Evolutionary conservation across 345 rosid genomes (phyloP).

Genomic region (Hypericum androsaemum): DNA sequence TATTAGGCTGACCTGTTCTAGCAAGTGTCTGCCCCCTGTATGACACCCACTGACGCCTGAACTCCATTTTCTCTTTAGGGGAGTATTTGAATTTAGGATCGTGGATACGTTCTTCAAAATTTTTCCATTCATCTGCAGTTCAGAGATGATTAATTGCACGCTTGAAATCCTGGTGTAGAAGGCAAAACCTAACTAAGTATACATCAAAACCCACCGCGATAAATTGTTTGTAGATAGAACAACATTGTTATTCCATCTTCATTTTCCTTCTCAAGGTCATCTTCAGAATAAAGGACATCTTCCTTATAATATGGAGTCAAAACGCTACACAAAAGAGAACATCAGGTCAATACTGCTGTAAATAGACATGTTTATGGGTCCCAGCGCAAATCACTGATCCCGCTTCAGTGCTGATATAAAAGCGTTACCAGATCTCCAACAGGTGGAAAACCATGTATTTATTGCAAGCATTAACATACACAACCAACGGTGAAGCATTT

Average conservation of each 20-base stretch:
- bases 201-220: constrained; percentile 58
- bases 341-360: too few relatives aligned
- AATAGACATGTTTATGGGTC: too few relatives aligned
- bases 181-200: constrained; percentile 9
- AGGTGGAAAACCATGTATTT: too few relatives aligned
- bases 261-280: constrained; percentile 68
- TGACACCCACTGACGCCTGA: constrained; percentile 71
- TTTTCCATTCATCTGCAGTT: constrained; percentile 78
- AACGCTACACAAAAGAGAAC: constrained; percentile 36
- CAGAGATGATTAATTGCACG: constrained; percentile 8
- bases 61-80: constrained; percentile 32
- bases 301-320: constrained; percentile 87
- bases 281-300: constrained; percentile 76
- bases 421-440: too few relatives aligned
- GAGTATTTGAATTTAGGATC: constrained; percentile 17
- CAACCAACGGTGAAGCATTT: too few relatives aligned
- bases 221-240: constrained; percentile 83
- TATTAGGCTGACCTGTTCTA: constrained; percentile 53
- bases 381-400: too few relatives aligned
- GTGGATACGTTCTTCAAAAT: constrained; percentile 45
- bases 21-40: constrained; percentile 92
- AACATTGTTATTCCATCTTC: constrained; percentile 80
- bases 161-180: constrained; percentile 1
- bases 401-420: too few relatives aligned
- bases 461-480: too few relatives aligned